These are phyloP conservation scores for Limonomyces culmigenus DNA, from an alignment of 1,284 basidiomycete genomes.

Conservation along the genomic window DNA sequence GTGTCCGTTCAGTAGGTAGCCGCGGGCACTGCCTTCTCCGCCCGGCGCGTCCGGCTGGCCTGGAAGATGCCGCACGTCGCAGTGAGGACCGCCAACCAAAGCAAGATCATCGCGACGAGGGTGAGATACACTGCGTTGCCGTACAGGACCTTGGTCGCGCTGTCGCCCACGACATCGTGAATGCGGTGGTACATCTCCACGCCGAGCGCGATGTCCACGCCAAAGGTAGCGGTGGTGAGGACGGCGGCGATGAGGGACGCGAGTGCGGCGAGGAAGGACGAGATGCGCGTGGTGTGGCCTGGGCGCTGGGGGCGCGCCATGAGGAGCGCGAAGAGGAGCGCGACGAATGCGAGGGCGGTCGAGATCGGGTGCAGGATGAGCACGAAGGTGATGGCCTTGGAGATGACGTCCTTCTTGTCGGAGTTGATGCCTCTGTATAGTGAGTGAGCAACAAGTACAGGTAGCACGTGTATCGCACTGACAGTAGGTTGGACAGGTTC, in stretches of 20 bases:
- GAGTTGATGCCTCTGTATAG: no score
- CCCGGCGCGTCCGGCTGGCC: no score
- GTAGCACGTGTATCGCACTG: no score
- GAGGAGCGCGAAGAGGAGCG: conserved; percentile 29
- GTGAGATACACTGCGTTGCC: conserved; percentile 39
- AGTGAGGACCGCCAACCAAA: conserved; percentile 27
- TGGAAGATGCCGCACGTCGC: conserved; percentile 22
- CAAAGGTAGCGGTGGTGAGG: conserved; percentile 30
- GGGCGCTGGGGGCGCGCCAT: conserved; percentile 20
- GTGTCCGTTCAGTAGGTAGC: no score
- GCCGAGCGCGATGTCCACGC: conserved; percentile 35
- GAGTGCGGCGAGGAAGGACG: conserved; percentile 9
- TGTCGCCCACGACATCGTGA: conserved; percentile 20
- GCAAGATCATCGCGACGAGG: conserved; percentile 27
- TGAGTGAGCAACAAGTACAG: no score
- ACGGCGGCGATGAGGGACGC: conserved; percentile 18
- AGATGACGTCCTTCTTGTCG: no score
- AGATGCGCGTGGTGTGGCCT: conserved; percentile 15
- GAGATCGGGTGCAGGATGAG: conserved; percentile 28
- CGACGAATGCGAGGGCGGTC: conserved; percentile 30
- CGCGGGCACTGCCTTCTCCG: no score
- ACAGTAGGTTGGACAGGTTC: conserved; percentile 26
- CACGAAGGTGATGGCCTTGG: conserved; percentile 19
- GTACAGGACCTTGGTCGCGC: conserved; percentile 24
- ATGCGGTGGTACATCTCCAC: conserved; percentile 25